Conservation (phyloP, 176 grass and related monocot genomes). For the Eragrostis curvula region DNA sequence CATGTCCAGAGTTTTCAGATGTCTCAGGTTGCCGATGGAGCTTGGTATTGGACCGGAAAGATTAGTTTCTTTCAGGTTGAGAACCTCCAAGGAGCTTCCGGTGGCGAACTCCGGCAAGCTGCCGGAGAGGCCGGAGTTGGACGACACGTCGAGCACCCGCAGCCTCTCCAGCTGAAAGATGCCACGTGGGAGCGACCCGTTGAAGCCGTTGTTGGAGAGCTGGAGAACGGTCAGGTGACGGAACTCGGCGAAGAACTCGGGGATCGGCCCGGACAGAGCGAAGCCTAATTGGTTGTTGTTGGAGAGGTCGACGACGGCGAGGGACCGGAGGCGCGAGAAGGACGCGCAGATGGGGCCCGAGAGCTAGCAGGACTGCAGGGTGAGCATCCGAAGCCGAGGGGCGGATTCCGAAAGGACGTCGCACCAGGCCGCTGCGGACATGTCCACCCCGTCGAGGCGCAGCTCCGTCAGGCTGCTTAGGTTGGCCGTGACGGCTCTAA, state of each 20-base stretch:
- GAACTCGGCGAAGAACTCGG: conserved; percentile 46
- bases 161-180: conserved; percentile 50
- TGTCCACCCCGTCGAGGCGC: conserved; percentile 54
- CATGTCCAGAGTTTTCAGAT: conserved; percentile 1
- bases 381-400: conserved; percentile 39
- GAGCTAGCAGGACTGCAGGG: conserved; percentile 47
- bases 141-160: conserved; percentile 50
- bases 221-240: conserved; percentile 33
- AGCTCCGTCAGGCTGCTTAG: conserved; percentile 48
- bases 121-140: conserved; percentile 49
- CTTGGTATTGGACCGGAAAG: conserved; percentile 44
- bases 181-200: conserved; percentile 33
- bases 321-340: conserved; percentile 23
- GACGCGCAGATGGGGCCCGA: conserved; percentile 38
- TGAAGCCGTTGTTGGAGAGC: conserved; percentile 50
- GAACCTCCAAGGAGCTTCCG: conserved; percentile 37
- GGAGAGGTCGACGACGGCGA: conserved; percentile 44
- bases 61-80: conserved; percentile 41
- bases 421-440: conserved; percentile 53
- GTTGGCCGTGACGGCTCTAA: conserved; percentile 43
- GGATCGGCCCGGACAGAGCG: conserved; percentile 38
- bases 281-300: conserved; percentile 34
- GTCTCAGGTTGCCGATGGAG: conserved; percentile 50
- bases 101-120: conserved; percentile 35
- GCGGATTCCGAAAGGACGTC: conserved; percentile 33